These are phyloP conservation scores for Monosporascus sp. DNA, from an alignment of 2,329 filamentous ascomycete genomes.

Conservation along the genomic window DNA sequence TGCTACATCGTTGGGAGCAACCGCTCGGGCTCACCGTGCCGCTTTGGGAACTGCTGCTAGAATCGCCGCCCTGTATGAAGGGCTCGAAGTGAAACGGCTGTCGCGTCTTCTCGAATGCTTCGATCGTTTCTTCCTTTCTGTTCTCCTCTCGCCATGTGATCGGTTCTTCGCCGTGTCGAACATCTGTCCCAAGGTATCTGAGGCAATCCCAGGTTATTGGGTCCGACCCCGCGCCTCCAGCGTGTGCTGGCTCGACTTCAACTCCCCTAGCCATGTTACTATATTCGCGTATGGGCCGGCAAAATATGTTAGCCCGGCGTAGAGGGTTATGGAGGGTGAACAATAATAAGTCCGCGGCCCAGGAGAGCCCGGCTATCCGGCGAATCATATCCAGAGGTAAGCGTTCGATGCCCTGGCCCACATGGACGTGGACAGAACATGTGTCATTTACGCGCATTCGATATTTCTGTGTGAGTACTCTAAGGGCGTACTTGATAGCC, in stretches of 20 bases:
- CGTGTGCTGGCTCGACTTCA: neutral
- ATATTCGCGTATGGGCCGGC: conserved; percentile 5
- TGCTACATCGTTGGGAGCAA: neutral
- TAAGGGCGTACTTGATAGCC: conserved; percentile 7
- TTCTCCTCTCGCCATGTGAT: conserved; percentile 4
- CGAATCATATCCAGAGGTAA: conserved; percentile 11
- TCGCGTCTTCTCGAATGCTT: conserved; percentile 11
- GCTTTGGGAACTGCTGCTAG: neutral
- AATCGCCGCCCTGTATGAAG: conserved; percentile 1
- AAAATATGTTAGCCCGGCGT: conserved; percentile 4
- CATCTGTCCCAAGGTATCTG: conserved; percentile 5
- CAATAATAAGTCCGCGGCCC: conserved; percentile 14
- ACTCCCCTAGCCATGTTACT: neutral
- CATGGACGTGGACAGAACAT: conserved; percentile 19
- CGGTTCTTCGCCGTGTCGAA: conserved; percentile 9
- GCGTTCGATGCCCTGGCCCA: conserved; percentile 8
- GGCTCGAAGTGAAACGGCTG: conserved; percentile 11
- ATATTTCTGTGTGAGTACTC: conserved; percentile 4
- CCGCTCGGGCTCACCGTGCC: neutral
- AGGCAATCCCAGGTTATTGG: neutral
- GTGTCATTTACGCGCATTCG: conserved; percentile 7
- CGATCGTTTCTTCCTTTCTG: neutral
- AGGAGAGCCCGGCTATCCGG: conserved; percentile 9
- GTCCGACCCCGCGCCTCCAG: neutral
- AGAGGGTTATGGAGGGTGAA: conserved; percentile 8